Evolutionary conservation across 352 stramenopile genomes (phyloP), one percentile per base, ranked within the genome.

Genomic region (Elongisporangium senticosum): DNA sequence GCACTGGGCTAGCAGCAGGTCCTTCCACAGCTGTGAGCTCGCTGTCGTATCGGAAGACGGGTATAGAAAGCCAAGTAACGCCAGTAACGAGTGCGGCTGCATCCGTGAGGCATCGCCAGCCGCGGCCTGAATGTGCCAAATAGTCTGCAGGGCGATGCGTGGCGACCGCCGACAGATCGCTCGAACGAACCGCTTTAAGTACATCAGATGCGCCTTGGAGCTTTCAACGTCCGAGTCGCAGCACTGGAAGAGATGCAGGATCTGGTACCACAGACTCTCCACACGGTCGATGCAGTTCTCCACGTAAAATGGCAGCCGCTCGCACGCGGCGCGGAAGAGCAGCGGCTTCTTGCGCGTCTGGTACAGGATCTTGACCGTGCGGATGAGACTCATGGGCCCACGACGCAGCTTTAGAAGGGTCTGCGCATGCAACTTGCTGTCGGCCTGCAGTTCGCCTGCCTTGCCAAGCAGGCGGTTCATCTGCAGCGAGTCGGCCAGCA

Each of bases 311-410:
- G 83, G 79, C 39, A 92, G 70, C 3, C 79, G 74, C 58, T 88
- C 79, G 55, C 76, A 88, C 2, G 76, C 73, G 6, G 79, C 70
- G 22, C 72, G 77, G 62, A 92, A 92, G 28, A 90, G 51, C 28
- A 86, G 70, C 24, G 79, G 78, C 59, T 84, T 89, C 55, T 79
- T 77, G 1, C 76, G 64, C 14, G 79, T 92, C 64, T 90, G 83
- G 62, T 90, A 92, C 59, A 92, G 48, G 52, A 90, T 87, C 68
- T 90, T 90, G 59, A 92, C 76, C 0, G 79, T 89, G 49, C 79
- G 79, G 53, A 86, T 86, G n/a, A 92, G 59, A 37, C 79, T 91
- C 82, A 91, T 89, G 0, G 77, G 74, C 8, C 69, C 68, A 0
- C 56, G 55, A 1, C 74, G 76, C 2, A 90, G 68, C 59, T 89